Evolutionary conservation across 495 filamentous ascomycete genomes (phyloP), one percentile per base, ranked within the genome.

Genomic region (Niebla homalea): DNA sequence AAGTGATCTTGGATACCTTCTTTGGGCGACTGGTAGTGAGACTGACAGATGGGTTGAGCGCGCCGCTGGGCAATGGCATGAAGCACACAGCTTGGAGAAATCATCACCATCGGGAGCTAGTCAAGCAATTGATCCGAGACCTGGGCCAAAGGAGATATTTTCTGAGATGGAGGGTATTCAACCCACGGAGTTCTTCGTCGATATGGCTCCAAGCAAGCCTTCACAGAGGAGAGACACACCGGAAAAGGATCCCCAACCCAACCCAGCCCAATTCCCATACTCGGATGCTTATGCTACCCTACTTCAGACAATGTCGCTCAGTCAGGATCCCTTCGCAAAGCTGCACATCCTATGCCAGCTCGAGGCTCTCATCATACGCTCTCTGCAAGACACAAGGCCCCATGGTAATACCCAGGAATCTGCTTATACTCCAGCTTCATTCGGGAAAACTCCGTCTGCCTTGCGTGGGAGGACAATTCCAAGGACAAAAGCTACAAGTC

Each of bases 21-120:
- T 94, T 14, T 94, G 89, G 67, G 77, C 81, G 29, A 78, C 81
- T 52, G 73, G 92, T 14, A 90, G 86, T 54, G 92, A 98, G 68
- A 98, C 90, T 15, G 92, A 97, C 57, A 78, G 73, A 21, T 96
- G 90, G 87, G 90, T 94, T 60, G 75, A 77, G 5, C 79, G 81
- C 53, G 40, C 46, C 16, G n/a, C 32, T 32, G 39, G n/a, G 36
- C 6, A n/a, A 22, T 16, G 16, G 21, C 18, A 45, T 12, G 42
- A 45, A n/a, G n/a, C 16, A 45, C 20, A 11, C 42, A 5, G 23
- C 5, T n/a, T 11, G 8, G 39, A 42, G 4, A 45, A 25, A 23
- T 21, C 11, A n/a, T 19, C 39, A 42, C 21, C 18, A 15, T 19
- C 5, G 21, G 8, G 39, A 15, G 12, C 39, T 14, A 14, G 21